Percentiles rank a stretch among this genome's conserved stretches.
These are phyloP conservation scores for Coniochaeta ligniaria DNA, from an alignment of 2,329 filamentous ascomycete species.

Conservation along the genomic window DNA sequence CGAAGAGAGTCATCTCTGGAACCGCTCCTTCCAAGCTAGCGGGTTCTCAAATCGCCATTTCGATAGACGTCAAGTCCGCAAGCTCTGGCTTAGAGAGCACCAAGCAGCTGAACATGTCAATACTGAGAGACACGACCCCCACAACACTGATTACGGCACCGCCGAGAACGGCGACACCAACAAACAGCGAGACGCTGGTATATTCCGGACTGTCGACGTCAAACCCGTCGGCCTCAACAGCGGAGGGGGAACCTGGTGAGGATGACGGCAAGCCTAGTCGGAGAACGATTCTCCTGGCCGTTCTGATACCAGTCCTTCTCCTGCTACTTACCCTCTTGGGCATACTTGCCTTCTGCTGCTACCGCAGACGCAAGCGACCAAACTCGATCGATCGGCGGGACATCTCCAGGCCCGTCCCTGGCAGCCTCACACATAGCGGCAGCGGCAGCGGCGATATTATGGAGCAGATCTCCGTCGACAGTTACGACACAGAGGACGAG, in stretches of 20 bases:
- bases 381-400: neutral
- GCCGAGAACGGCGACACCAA: neutral
- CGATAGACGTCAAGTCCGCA: constrained; percentile 23
- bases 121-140: constrained; percentile 19
- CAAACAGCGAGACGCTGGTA: neutral
- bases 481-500: neutral
- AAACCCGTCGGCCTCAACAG: constrained; percentile 8
- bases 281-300: constrained; percentile 31
- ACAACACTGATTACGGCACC: constrained; percentile 2
- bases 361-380: constrained; percentile 11
- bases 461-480: neutral
- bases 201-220: neutral
- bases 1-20: constrained; percentile 29
- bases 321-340: constrained; percentile 25
- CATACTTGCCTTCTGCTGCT: constrained; percentile 20
- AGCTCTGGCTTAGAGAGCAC: constrained; percentile 26
- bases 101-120: constrained; percentile 26
- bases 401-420: neutral
- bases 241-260: constrained; percentile 4
- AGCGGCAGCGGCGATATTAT: neutral
- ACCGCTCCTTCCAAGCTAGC: constrained; percentile 27
- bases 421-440: neutral
- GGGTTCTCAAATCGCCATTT: constrained; percentile 15
- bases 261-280: constrained; percentile 11
- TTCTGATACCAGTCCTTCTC: constrained; percentile 34